Evolutionary conservation across 306 rosid genomes (phyloP), one percentile per base, ranked within the genome.

Genomic region (Luffa acutangula): DNA sequence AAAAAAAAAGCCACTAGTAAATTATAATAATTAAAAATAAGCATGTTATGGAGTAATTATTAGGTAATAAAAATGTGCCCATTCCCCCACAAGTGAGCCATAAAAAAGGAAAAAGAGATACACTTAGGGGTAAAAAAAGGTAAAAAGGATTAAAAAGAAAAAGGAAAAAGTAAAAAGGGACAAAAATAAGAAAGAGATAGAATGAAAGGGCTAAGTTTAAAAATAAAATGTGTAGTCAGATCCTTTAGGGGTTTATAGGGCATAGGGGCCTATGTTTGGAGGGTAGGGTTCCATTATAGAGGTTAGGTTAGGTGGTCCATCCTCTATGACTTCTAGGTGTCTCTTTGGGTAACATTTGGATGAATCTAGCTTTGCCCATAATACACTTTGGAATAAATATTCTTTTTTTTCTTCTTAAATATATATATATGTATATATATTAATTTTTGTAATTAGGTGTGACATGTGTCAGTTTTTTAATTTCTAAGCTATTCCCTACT

Each of bases 201-300:
- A 48, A 34, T 15, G 51, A 66, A 66, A 66, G 51, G 37, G 20
- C 15, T 5, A 13, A 64, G 18, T 64, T 64, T 41, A 36, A 14
- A 65, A 37, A 65, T 65, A 14, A 65, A 37, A 65, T 65, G 73
- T 65, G 25, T 65, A n/a, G 3, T 57, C 17, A 69, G 17, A 69
- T 42, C 14, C 75, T 17, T 66, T 34, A 15, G 41, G 73, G 42
- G 49, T 0, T 1, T 7, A 33, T 41, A 17, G 33, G 33, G 42
- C 42, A 2, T 25, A 34, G 60, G 41, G 78, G 14, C 46, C 78
- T 75, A 51, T 75, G 42, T 36, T 75, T 75, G 10, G 14, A 75
- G 78, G 34, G 78, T 72, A 75, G 78, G 15, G 45, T 18, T 74
- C 78, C 62, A 73, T 73, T 31, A 72, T 48, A 73, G 57, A 48